Evolutionary conservation across 2,329 filamentous ascomycete species (phyloP).

Genomic region (Exophiala sp.): DNA sequence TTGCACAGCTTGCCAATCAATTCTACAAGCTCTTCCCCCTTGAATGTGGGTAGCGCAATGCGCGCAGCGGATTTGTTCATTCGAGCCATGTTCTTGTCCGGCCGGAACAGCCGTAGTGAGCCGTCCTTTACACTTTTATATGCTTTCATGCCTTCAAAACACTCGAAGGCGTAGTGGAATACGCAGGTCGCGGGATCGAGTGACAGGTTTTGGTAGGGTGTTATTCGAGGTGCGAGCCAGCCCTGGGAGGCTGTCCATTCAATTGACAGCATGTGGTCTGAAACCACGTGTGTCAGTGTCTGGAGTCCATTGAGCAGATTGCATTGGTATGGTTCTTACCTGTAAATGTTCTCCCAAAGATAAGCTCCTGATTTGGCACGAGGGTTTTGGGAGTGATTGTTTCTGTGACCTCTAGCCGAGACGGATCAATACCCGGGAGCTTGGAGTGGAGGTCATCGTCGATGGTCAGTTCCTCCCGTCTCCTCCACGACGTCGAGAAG

Average conservation of each 20-base stretch:
- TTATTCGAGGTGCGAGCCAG: constrained; percentile 79
- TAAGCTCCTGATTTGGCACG: constrained; percentile 71
- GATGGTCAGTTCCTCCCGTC: constrained; percentile 10
- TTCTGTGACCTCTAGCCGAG: constrained; percentile 69
- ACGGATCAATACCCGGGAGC: constrained; percentile 69
- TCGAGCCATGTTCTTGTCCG: constrained; percentile 92
- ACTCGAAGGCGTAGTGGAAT: constrained; percentile 97
- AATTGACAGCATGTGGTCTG: constrained; percentile 94
- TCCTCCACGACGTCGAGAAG: constrained; percentile 23
- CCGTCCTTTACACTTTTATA: constrained; percentile 78
- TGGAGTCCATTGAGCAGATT: background rate
- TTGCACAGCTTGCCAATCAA: constrained; percentile 77
- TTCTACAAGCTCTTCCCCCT: constrained; percentile 68
- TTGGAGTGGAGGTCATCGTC: constrained; percentile 21
- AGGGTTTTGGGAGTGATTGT: constrained; percentile 72
- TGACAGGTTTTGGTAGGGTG: constrained; percentile 93
- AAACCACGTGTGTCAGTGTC: background rate
- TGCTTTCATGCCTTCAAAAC: constrained; percentile 99
- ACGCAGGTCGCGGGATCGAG: constrained; percentile 95
- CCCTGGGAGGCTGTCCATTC: constrained; percentile 86
- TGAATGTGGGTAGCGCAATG: constrained; percentile 88
- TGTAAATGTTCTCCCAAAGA: constrained; percentile 90
- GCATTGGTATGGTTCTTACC: constrained; percentile 50
- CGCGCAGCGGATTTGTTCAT: constrained; percentile 87
- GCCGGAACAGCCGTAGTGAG: constrained; percentile 81